Conservation (phyloP, 768 basidiomycete species). For the Tulasnella sp. region DNA sequence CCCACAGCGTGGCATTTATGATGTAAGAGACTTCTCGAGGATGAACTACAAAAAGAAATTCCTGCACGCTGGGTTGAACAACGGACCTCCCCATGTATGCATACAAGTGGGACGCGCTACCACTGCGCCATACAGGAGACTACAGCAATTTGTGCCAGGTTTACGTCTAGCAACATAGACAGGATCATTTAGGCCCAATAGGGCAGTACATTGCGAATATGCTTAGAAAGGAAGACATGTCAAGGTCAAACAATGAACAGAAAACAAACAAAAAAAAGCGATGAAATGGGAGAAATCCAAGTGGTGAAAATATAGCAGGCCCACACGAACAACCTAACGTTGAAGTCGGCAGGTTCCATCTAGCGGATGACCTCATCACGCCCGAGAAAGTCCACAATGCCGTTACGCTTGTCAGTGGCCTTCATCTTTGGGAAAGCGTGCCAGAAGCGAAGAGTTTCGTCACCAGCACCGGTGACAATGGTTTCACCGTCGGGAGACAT, state of each 20-base stretch:
- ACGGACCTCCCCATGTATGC: constrained; percentile 5
- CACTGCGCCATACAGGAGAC: constrained; percentile 13
- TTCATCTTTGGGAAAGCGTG: constrained; percentile 65
- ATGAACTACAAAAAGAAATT: background rate
- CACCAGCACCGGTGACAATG: constrained; percentile 95
- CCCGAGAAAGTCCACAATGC: constrained; percentile 17
- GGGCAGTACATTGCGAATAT: too few relatives aligned
- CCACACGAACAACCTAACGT: too few relatives aligned
- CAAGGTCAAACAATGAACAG: too few relatives aligned
- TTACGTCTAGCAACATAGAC: too few relatives aligned
- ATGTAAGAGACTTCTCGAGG: too few relatives aligned
- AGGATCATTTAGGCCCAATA: too few relatives aligned
- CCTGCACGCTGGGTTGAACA: constrained; percentile 11
- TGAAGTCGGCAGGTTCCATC: background rate
- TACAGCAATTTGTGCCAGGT: too few relatives aligned
- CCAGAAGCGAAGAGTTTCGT: constrained; percentile 96
- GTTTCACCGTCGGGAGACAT: constrained; percentile 97
- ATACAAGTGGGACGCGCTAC: constrained; percentile 13
- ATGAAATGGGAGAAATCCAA: too few relatives aligned
- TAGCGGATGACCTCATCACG: constrained; percentile 10
- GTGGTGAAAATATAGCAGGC: too few relatives aligned
- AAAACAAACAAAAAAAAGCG: too few relatives aligned
- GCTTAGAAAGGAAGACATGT: too few relatives aligned
- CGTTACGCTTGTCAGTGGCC: constrained; percentile 20
- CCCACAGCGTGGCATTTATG: too few relatives aligned